Conservation (phyloP, 352 stramenopile genomes). For the Phytophthora sp. region DNA sequence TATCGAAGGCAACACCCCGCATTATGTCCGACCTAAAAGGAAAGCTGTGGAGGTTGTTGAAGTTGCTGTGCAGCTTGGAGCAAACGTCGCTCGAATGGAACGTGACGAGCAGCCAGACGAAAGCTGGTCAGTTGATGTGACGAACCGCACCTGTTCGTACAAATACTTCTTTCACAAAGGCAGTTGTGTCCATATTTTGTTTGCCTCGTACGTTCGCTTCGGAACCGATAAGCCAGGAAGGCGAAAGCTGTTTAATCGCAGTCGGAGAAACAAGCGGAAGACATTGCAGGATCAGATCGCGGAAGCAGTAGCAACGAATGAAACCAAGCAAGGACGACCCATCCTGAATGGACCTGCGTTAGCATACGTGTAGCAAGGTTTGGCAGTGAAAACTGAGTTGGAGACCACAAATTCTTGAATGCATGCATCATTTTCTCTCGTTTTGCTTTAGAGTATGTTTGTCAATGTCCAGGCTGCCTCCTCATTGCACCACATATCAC, state of each 20-base stretch:
- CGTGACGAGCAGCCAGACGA: not conserved
- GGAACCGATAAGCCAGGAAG: not conserved
- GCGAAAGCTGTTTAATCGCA: not conserved
- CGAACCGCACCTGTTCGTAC: not conserved
- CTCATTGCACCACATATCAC: too few species aligned
- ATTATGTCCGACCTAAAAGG: not conserved
- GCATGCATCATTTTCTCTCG: too few species aligned
- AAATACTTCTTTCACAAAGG: not conserved
- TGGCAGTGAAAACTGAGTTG: too few species aligned
- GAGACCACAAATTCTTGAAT: too few species aligned
- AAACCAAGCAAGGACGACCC: not conserved
- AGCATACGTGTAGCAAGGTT: not conserved
- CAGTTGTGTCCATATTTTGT: not conserved
- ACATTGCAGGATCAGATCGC: not conserved
- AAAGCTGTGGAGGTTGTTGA: not conserved
- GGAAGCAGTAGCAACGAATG: not conserved
- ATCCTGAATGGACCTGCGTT: not conserved
- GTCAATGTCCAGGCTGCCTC: too few species aligned
- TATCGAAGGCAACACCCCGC: not conserved
- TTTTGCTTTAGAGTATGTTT: too few species aligned
- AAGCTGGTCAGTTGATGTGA: not conserved
- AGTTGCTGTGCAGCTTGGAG: not conserved
- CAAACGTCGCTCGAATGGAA: not conserved
- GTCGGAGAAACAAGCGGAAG: not conserved
- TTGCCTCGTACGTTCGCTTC: not conserved